Evolutionary conservation across 805 yeast species (phyloP), one percentile per base, ranked within the genome.

Genomic region (Myxozyma neglecta): DNA sequence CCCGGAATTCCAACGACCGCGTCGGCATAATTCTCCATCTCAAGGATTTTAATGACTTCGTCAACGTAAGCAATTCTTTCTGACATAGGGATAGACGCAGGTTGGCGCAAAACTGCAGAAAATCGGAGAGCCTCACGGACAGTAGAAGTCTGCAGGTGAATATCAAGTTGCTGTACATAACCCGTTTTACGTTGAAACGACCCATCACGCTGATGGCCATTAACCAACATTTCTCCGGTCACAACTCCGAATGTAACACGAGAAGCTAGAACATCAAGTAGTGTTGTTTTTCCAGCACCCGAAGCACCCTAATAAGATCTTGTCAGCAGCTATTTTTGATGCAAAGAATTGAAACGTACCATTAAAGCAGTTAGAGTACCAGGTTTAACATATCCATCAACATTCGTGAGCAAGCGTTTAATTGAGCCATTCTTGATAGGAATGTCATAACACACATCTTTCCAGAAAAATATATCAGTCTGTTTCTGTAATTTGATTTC

Each of bases 381-480:
- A 10, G 92, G 92, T 70, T 86, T 86, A 44, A 88, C 91, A 88
- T 89, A 88, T 53, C 93, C 94, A 71, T 86, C 89, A 57, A 88
- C 89, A 62, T 83, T 81, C 63, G 79, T 79, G 70, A 88, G 76
- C 63, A 88, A 82, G 62, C 85, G 79, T 70, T 90, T 79, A 35
- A 83, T 79, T 62, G 82, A 40, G 6, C 44, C 89, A 45, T 74
- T 74, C 69, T 85, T 84, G 67, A 85, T 83, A 69, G 83, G 80
- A 60, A 88, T 85, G 64, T 85, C 87, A 71, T 87, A 88, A 69
- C 86, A 82, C 49, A 88, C 84, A 70, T 88, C 81, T 74, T 83
- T 83, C 96, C 96, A 88, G 71, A 85, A 89, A 81, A 87, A 87
- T 44, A 86, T 83, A 56, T 84, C 85, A 11, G 61, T 60, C 32